Conservation (phyloP, 106 monocot species). For the Cymbidium sinense region DNA sequence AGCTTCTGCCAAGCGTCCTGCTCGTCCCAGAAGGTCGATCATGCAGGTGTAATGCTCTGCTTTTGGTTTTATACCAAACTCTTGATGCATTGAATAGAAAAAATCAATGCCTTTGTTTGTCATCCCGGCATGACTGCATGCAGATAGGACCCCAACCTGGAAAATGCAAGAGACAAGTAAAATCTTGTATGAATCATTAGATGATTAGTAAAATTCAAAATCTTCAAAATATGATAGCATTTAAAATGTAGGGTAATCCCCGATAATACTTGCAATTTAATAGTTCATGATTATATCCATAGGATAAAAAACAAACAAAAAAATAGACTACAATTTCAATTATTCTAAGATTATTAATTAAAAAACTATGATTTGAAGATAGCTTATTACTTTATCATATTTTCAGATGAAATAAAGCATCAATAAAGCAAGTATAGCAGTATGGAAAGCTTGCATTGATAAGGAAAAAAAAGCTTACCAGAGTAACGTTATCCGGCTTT, state of each 20-base stretch:
- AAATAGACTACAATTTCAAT: no score
- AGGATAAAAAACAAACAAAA: no score
- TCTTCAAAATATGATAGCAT: not conserved
- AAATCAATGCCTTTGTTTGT: constrained; percentile 46
- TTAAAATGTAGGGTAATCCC: not conserved
- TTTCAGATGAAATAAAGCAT: no score
- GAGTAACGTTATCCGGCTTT: constrained; percentile 51
- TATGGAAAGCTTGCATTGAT: no score
- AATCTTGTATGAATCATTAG: not conserved
- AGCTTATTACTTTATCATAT: no score
- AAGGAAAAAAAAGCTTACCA: constrained; percentile 30
- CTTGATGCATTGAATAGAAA: constrained; percentile 54
- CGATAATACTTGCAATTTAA: not conserved
- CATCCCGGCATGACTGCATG: constrained; percentile 62
- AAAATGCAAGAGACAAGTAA: not conserved
- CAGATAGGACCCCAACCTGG: constrained; percentile 63
- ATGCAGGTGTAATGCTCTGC: constrained; percentile 72
- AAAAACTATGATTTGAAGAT: no score
- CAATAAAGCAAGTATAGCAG: no score
- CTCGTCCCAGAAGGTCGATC: constrained; percentile 73
- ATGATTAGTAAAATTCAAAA: not conserved
- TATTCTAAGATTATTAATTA: no score
- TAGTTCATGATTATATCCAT: not conserved
- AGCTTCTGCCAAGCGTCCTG: constrained; percentile 48
- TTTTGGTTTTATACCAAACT: constrained; percentile 44